phyloP scores from a whole-genome alignment of 2,329 filamentous ascomycete genomes.

The Colletotrichum lupini region DNA sequence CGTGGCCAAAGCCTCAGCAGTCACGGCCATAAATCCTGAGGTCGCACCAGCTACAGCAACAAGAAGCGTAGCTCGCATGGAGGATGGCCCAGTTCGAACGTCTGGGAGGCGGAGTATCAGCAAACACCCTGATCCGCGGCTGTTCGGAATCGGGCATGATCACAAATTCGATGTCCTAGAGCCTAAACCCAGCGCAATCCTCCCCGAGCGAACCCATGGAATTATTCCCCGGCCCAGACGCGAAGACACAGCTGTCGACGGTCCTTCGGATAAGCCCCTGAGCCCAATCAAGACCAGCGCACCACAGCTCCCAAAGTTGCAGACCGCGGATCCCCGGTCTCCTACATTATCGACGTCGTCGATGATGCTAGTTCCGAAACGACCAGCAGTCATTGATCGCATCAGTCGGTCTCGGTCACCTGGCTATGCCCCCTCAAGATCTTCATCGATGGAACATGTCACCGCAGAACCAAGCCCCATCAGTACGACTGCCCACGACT shows the following conservation, averaged over 20 bases:
- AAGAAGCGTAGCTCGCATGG: slow-evolving; percentile 53
- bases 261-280: slow-evolving; percentile 54
- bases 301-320: slow-evolving; percentile 46
- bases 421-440: slow-evolving; percentile 60
- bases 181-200: slow-evolving; percentile 45
- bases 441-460: slow-evolving; percentile 68
- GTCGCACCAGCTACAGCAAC: slow-evolving; percentile 60
- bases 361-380: slow-evolving; percentile 52
- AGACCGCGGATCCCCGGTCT: slow-evolving; percentile 45
- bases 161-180: slow-evolving; percentile 53
- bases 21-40: slow-evolving; percentile 56
- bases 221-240: slow-evolving; percentile 44
- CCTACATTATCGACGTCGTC: slow-evolving; percentile 50
- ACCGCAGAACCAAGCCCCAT: slow-evolving; percentile 67
- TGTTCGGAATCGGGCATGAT: slow-evolving; percentile 48
- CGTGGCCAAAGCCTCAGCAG: slow-evolving; percentile 54
- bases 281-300: slow-evolving; percentile 54
- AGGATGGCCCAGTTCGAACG: slow-evolving; percentile 54
- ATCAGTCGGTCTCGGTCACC: slow-evolving; percentile 60
- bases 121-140: slow-evolving; percentile 51
- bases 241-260: slow-evolving; percentile 60
- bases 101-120: slow-evolving; percentile 55
- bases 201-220: slow-evolving; percentile 41
- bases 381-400: slow-evolving; percentile 66
- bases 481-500: slow-evolving; percentile 69